Conservation (phyloP, 495 filamentous ascomycete species). For the Penicillium verhagenii region DNA sequence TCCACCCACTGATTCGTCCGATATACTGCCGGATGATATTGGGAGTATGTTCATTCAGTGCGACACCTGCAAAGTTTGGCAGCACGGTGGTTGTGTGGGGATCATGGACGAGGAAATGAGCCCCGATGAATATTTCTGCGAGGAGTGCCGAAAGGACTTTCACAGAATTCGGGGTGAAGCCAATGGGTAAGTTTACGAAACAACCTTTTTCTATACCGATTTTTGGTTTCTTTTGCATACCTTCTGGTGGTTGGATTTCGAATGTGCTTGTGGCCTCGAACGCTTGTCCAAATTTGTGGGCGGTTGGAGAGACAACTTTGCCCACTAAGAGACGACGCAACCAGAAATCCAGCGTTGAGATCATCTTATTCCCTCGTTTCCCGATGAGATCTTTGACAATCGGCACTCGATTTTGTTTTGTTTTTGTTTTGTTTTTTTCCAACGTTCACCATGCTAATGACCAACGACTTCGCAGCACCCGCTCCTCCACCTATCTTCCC, state of each 20-base stretch:
- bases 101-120: slow-evolving; percentile 90
- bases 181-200: slow-evolving; percentile 73
- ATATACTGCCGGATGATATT: slow-evolving; percentile 70
- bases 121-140: slow-evolving; percentile 97
- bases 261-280: background rate
- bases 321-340: background rate
- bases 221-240: slow-evolving; percentile 13
- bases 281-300: background rate
- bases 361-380: background rate
- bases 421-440: no score
- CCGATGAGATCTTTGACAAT: background rate
- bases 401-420: background rate
- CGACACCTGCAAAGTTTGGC: slow-evolving; percentile 97
- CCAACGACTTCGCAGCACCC: slow-evolving; percentile 45
- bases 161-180: slow-evolving; percentile 76
- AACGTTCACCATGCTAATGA: slow-evolving; percentile 25
- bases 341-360: background rate
- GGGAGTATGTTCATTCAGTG: slow-evolving; percentile 98
- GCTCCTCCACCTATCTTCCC: slow-evolving; percentile 69
- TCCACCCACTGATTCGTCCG: slow-evolving; percentile 35
- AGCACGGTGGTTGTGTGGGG: slow-evolving; percentile 96
- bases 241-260: slow-evolving; percentile 6
- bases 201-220: slow-evolving; percentile 6
- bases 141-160: slow-evolving; percentile 86
- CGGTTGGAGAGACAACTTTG: slow-evolving; percentile 4